A percentile compares a stretch with the other conserved stretches of the same genome.
phyloP scores from a whole-genome alignment of 768 basidiomycete species.

The Dioszegia hungarica region DNA sequence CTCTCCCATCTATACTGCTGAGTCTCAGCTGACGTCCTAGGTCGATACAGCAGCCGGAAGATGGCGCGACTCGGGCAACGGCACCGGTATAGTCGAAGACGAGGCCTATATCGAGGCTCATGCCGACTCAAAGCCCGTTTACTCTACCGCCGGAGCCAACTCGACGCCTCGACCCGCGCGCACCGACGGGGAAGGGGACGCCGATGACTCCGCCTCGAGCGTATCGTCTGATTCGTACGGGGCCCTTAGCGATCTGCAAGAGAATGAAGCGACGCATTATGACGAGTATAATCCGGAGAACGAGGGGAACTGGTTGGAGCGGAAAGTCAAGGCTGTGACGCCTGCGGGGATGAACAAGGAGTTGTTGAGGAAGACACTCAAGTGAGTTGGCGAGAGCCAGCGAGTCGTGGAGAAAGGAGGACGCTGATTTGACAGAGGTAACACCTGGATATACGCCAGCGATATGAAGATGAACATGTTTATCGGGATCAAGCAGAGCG shows the following conservation, averaged over 20 bases:
- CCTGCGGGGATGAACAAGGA: conserved; percentile 56
- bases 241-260: conserved; percentile 14
- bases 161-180: not conserved
- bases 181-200: not conserved
- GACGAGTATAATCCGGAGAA: conserved; percentile 19
- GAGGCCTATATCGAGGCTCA: conserved; percentile 8
- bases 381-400: conserved; percentile 9
- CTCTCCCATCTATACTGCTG: too few relatives aligned
- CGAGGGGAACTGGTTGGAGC: conserved; percentile 41
- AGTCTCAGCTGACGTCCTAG: conserved; percentile 11
- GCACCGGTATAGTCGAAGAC: conserved; percentile 51
- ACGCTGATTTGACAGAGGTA: conserved; percentile 48
- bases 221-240: conserved; percentile 3
- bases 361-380: conserved; percentile 59
- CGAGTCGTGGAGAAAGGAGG: not conserved
- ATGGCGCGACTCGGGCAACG: conserved; percentile 63
- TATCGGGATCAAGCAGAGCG: conserved; percentile 63
- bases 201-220: not conserved
- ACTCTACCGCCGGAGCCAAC: not conserved
- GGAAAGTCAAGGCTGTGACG: conserved; percentile 55
- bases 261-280: conserved; percentile 46
- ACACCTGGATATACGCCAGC: conserved; percentile 68
- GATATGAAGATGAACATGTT: conserved; percentile 60
- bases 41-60: conserved; percentile 60
- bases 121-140: conserved; percentile 3